These are phyloP conservation scores for Rhizodiscina lignyota DNA, from an alignment of 495 filamentous ascomycete genomes.

Conservation along the genomic window DNA sequence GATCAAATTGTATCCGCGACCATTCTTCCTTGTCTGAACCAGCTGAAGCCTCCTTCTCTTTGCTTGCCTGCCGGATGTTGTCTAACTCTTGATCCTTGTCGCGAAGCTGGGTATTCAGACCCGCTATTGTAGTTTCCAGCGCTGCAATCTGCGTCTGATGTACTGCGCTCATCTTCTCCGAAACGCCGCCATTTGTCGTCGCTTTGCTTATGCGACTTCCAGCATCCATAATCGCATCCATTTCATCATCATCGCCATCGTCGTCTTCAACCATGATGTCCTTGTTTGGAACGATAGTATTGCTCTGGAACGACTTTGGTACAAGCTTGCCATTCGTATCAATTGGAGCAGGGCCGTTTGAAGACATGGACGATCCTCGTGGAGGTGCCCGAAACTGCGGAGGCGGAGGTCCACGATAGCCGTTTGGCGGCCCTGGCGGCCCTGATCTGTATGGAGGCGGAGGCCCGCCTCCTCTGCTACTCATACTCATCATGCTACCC, in stretches of 20 bases:
- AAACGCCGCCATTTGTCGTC: not conserved
- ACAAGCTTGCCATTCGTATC: constrained; percentile 41
- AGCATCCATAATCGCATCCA: constrained; percentile 48
- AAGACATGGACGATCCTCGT: not conserved
- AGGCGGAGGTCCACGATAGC: constrained; percentile 1
- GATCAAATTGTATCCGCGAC: constrained; percentile 48
- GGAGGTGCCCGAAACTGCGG: not conserved
- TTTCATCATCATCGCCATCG: constrained; percentile 51
- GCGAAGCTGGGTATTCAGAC: constrained; percentile 44
- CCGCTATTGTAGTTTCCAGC: constrained; percentile 55
- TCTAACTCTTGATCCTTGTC: constrained; percentile 41
- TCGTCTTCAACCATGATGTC: constrained; percentile 97
- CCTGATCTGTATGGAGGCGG: not conserved
- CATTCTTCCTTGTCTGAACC: too few relatives aligned
- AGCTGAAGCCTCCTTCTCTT: too few relatives aligned
- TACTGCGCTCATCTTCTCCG: constrained; percentile 8
- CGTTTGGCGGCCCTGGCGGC: not conserved
- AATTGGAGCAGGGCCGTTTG: constrained; percentile 5
- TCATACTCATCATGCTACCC: constrained; percentile 31
- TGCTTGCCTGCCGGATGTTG: constrained; percentile 24
- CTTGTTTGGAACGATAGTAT: constrained; percentile 92
- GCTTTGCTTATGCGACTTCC: constrained; percentile 5
- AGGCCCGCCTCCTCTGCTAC: constrained; percentile 3
- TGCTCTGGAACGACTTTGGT: constrained; percentile 85
- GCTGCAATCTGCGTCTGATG: constrained; percentile 53